Evolutionary conservation across 2,329 filamentous ascomycete species (phyloP).

Genomic region (Xylaria sp.): DNA sequence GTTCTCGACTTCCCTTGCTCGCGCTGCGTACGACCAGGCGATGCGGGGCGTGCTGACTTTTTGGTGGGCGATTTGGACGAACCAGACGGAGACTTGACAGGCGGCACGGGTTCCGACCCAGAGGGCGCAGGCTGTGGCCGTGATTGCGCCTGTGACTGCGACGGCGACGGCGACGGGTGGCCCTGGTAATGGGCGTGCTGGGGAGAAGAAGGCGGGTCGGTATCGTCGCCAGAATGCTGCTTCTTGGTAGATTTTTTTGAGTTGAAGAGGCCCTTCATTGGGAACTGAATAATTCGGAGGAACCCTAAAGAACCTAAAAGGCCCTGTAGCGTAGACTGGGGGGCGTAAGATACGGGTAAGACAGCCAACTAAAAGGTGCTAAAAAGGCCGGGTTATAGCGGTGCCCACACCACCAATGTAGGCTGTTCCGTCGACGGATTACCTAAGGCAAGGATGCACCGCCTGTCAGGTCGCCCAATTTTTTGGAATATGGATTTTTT

Average conservation of each 20-base stretch:
- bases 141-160: constrained; percentile 18
- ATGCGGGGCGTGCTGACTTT: constrained; percentile 47
- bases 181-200: constrained; percentile 39
- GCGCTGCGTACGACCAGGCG: constrained; percentile 43
- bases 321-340: constrained; percentile 20
- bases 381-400: constrained; percentile 31
- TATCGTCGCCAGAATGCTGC: constrained; percentile 47
- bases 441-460: constrained; percentile 32
- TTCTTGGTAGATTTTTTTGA: constrained; percentile 51
- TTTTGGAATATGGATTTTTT: constrained; percentile 5
- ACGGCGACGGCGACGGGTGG: constrained; percentile 20
- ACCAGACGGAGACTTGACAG: constrained; percentile 43
- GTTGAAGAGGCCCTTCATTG: constrained; percentile 53
- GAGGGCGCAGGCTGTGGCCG: constrained; percentile 38
- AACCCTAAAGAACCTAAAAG: constrained; percentile 17
- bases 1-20: constrained; percentile 54
- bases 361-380: constrained; percentile 31
- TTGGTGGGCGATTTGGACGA: constrained; percentile 42
- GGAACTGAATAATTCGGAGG: constrained; percentile 40
- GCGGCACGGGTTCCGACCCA: constrained; percentile 45
- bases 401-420: constrained; percentile 37
- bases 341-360: constrained; percentile 16
- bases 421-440: constrained; percentile 20
- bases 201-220: constrained; percentile 42
- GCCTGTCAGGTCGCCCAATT: constrained; percentile 13